Percentiles rank a stretch among this genome's conserved stretches.
phyloP scores from a whole-genome alignment of 345 rosid species.

The Populus davidiana region DNA sequence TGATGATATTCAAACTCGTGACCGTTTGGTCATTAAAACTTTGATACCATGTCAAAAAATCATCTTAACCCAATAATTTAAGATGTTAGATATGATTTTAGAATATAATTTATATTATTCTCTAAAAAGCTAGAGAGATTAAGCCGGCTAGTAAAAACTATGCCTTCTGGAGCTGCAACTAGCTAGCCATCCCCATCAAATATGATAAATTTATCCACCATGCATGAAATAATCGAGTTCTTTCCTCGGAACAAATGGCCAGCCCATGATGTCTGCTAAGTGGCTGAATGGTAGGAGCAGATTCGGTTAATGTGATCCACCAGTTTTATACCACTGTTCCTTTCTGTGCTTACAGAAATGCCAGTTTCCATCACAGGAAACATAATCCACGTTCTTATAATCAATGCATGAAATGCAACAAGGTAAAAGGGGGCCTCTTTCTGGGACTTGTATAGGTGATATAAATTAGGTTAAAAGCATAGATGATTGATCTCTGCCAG shows the following conservation, averaged over 20 bases:
- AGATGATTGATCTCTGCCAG: background rate
- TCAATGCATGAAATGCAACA: background rate
- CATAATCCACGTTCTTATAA: too few species aligned
- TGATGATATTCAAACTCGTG: too few species aligned
- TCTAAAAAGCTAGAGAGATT: background rate
- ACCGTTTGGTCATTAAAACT: accelerated
- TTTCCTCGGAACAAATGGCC: background rate
- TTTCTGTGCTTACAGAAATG: background rate
- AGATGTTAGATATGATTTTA: too few species aligned
- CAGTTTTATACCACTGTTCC: background rate
- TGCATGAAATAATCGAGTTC: background rate
- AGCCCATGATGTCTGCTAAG: background rate
- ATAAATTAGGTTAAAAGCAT: constrained; percentile 1
- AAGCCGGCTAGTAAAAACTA: background rate
- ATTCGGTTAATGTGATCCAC: background rate
- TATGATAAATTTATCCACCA: background rate
- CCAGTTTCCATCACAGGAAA: background rate
- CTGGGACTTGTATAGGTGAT: background rate
- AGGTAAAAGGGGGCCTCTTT: background rate
- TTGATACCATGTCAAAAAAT: accelerated
- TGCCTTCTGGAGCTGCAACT: background rate
- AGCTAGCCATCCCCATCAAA: background rate
- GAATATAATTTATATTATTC: too few species aligned
- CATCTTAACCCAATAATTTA: too few species aligned
- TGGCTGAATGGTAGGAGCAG: background rate